Conservation (phyloP, 2,329 filamentous ascomycete species). For the Cladophialophora yegresii region DNA sequence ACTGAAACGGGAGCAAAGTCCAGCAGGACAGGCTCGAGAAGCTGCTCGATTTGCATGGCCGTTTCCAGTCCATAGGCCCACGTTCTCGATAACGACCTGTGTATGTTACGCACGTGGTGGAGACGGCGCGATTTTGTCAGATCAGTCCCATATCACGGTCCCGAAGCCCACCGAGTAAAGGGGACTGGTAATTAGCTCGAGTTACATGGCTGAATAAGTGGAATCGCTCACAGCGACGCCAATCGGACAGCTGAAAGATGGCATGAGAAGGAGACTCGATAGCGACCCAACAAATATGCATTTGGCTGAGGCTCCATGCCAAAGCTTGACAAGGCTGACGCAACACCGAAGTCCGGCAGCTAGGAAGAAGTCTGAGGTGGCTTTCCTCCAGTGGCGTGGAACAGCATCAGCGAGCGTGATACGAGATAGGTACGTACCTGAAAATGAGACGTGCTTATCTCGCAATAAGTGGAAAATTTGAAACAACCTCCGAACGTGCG, state of each 20-base stretch:
- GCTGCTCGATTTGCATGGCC: not conserved
- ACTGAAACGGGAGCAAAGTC: not conserved
- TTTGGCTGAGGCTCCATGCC: slow-evolving; percentile 5
- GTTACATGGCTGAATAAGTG: slow-evolving; percentile 5
- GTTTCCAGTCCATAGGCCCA: slow-evolving; percentile 10
- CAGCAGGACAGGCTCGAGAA: not conserved
- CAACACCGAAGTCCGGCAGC: not conserved
- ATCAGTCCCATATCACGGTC: not conserved
- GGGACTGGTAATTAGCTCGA: not conserved
- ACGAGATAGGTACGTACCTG: slow-evolving; percentile 17
- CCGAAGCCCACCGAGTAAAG: not conserved
- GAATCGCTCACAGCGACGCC: not conserved
- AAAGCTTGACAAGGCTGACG: slow-evolving; percentile 22
- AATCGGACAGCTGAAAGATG: slow-evolving; percentile 5
- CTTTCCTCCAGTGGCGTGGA: slow-evolving; percentile 11
- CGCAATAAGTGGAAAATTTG: slow-evolving; percentile 6
- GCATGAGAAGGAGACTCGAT: slow-evolving; percentile 8
- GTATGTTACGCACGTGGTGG: slow-evolving; percentile 17
- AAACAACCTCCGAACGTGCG: slow-evolving; percentile 4
- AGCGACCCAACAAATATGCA: slow-evolving; percentile 15
- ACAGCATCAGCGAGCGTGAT: slow-evolving; percentile 1
- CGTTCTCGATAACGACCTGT: slow-evolving; percentile 12
- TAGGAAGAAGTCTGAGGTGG: not conserved
- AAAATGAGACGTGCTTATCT: slow-evolving; percentile 13
- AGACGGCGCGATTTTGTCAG: slow-evolving; percentile 11